These are phyloP conservation scores for Aspergillus costaricaensis DNA, from an alignment of 2,329 filamentous ascomycete species.

Conservation along the genomic window DNA sequence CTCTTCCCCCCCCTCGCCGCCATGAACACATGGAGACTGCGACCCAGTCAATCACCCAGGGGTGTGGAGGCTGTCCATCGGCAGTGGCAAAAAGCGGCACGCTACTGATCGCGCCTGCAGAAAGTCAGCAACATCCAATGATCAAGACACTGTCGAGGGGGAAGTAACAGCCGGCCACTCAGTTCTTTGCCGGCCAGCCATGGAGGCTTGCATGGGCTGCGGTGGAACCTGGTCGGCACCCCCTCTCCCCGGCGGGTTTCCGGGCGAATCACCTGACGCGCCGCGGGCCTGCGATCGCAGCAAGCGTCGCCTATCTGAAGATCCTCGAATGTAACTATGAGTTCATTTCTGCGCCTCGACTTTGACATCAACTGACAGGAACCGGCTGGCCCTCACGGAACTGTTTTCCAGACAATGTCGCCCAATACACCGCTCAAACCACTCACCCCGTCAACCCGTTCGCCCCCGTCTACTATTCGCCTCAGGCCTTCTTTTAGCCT, in stretches of 20 bases:
- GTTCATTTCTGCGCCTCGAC: not conserved
- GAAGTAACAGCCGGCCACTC: not conserved
- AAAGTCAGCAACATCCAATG: not conserved
- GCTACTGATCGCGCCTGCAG: not conserved
- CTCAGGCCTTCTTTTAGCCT: too few species aligned
- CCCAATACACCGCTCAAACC: not conserved
- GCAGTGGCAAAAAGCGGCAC: not conserved
- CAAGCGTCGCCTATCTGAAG: not conserved
- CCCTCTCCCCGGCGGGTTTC: not conserved
- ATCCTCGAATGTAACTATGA: not conserved
- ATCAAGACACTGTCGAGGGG: not conserved
- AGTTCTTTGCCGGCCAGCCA: not conserved
- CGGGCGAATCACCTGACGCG: conserved; percentile 2
- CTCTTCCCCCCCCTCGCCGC: not conserved
- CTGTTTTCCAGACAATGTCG: not conserved
- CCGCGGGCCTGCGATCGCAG: not conserved
- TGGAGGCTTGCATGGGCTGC: not conserved
- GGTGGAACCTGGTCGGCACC: not conserved
- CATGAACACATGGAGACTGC: not conserved
- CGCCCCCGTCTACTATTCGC: too few species aligned
- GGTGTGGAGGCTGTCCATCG: not conserved
- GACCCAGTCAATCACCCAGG: not conserved
- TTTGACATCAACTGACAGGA: not conserved
- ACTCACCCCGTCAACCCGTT: not conserved
- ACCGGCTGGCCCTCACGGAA: not conserved